phyloP scores from a whole-genome alignment of 331 rosid genomes.

The Telfairia occidentalis region DNA sequence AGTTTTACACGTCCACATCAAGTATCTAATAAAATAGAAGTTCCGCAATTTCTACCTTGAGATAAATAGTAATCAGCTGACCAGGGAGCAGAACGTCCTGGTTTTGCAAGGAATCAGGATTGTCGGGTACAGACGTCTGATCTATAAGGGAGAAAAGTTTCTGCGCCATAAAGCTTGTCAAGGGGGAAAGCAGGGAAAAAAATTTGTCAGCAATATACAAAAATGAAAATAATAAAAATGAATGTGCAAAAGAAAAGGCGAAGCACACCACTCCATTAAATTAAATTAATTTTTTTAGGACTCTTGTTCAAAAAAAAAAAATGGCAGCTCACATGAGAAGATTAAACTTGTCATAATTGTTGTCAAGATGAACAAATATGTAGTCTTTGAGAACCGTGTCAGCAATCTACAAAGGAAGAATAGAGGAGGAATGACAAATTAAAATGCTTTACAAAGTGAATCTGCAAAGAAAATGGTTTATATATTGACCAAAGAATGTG shows the following conservation, averaged over 20 bases:
- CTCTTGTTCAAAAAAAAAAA: neutral
- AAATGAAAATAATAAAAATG: slow-evolving; percentile 6
- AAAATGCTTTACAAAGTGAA: neutral
- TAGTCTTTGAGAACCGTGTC: slow-evolving; percentile 53
- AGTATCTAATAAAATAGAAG: neutral
- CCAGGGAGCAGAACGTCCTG: slow-evolving; percentile 94
- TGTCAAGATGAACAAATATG: slow-evolving; percentile 78
- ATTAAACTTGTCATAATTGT: slow-evolving; percentile 73
- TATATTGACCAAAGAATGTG: neutral
- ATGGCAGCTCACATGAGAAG: slow-evolving; percentile 63
- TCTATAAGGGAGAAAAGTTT: slow-evolving; percentile 93
- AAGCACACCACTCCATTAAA: neutral
- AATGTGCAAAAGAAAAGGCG: neutral
- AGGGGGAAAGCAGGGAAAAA: slow-evolving; percentile 7
- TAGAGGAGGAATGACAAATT: slow-evolving; percentile 1
- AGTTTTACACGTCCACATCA: neutral
- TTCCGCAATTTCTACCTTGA: slow-evolving; percentile 50
- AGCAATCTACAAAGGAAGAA: slow-evolving; percentile 48
- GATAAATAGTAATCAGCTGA: slow-evolving; percentile 73
- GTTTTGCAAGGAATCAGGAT: slow-evolving; percentile 85
- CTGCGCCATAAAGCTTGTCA: slow-evolving; percentile 77
- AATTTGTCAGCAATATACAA: slow-evolving; percentile 9
- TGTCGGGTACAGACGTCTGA: slow-evolving; percentile 80
- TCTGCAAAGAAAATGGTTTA: neutral
- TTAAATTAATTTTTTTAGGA: neutral